A percentile compares a stretch with the other conserved stretches of the same genome.
These are phyloP conservation scores for Kernera saxatilis DNA, from an alignment of 345 rosid species.

Conservation along the genomic window DNA sequence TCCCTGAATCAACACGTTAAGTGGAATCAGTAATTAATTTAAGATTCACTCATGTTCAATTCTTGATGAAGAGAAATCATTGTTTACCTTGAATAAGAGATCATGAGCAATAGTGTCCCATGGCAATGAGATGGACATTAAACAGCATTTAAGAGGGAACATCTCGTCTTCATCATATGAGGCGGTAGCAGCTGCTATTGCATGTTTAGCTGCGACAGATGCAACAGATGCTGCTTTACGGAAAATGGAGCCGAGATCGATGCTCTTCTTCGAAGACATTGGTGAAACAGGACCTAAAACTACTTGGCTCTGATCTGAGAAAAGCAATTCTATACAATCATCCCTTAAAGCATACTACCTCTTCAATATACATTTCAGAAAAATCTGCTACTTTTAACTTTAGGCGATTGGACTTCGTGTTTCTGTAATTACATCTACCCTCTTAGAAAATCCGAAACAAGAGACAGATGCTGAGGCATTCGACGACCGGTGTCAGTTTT, in stretches of 20 bases:
- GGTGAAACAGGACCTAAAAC: conserved; percentile 81
- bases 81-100: conserved; percentile 81
- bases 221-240: conserved; percentile 91
- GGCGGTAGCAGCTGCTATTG: conserved; percentile 85
- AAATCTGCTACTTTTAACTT: background rate
- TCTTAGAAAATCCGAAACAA: background rate
- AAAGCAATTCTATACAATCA: conserved; percentile 26
- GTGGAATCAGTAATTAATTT: background rate
- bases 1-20: conserved; percentile 37
- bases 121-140: conserved; percentile 91
- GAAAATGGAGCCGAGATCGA: conserved; percentile 75
- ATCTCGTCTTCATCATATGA: conserved; percentile 66
- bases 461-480: background rate
- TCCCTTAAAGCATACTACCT: conserved; percentile 22
- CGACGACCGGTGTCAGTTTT: background rate
- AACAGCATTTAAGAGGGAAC: conserved; percentile 91
- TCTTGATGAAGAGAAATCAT: background rate
- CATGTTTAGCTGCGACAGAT: conserved; percentile 92
- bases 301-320: conserved; percentile 89
- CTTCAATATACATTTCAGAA: background rate
- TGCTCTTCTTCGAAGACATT: conserved; percentile 65
- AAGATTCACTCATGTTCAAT: background rate
- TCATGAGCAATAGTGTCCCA: conserved; percentile 96
- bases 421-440: conserved; percentile 4
- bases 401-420: background rate